Evolutionary conservation across 805 yeast species (phyloP), one percentile per base, ranked within the genome.

Genomic region (Ogataea siamensis): DNA sequence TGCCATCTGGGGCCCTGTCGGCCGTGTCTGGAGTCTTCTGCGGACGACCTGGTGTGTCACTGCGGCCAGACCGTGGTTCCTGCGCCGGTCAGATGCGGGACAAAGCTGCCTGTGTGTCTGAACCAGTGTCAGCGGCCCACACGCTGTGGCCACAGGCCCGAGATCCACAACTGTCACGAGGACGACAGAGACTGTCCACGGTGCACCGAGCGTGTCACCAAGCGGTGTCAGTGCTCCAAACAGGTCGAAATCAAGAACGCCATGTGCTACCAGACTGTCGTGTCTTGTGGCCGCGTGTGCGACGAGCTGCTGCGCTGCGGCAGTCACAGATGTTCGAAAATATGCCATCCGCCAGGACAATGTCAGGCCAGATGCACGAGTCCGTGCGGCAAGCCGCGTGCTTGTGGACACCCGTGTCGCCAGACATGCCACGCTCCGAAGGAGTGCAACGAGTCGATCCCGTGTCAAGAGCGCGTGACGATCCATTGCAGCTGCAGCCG

Each of bases 81-180:
- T 14, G 95, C 95, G 0, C 96, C 96, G 0, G 87, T 86, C 7
- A 66, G 95, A 47, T 87, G 96, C 64, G 95, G 95, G 10, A 76
- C 86, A 0, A 67, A 61, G 30, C 55, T 84, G 22, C 83, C 83
- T 4, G 70, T 68, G 8, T 87, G 96, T 62, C 68, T 66, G 16
- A 71, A 74, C 43, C 87, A 75, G 45, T 87, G 96, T 59, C 60
- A 66, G 3, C 66, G 86, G 34, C 66, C 65, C 1, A 58, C 62
- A 22, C 47, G 58, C 0, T 87, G 96, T 69, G 95, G 91, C 0
- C 96, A 87, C 58, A 59, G 68, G 7, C 75, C 72, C 14, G 83
- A 79, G 55, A 68, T 72, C 22, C 97, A 88, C 56, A 61, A 67
- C 22, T 88, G 97, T 57, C 97, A 88, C 57, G 73, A 66, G n/a